phyloP scores from a whole-genome alignment of 257 asterid species.

The Gardenia jasminoides region DNA sequence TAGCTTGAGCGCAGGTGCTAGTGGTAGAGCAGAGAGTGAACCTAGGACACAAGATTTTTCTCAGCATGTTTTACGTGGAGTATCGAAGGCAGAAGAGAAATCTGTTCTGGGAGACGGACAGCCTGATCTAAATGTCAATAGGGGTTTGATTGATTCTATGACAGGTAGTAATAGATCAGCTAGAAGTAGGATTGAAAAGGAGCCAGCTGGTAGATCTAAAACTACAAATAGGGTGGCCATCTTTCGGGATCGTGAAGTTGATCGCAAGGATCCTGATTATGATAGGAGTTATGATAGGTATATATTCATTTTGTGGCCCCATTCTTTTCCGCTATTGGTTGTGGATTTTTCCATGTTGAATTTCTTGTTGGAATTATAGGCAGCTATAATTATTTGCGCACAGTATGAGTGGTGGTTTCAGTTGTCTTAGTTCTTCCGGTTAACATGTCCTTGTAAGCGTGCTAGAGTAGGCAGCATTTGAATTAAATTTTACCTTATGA shows the following conservation, averaged over 20 bases:
- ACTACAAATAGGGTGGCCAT: conserved; percentile 81
- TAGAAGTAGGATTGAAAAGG: conserved; percentile 77
- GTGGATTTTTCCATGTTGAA: neutral
- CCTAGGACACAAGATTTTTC: conserved; percentile 54
- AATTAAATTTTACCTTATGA: neutral
- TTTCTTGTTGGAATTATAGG: neutral
- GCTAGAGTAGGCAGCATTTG: neutral
- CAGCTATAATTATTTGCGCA: neutral
- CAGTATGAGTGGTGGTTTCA: too few species aligned
- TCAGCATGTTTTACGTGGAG: conserved; percentile 53
- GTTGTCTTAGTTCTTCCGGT: neutral
- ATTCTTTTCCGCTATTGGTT: neutral
- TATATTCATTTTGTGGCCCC: neutral
- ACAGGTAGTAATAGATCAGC: conserved; percentile 68
- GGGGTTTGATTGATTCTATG: conserved; percentile 64
- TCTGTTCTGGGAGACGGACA: conserved; percentile 34
- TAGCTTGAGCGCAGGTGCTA: conserved; percentile 53
- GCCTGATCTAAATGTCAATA: conserved; percentile 48
- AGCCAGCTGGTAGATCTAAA: conserved; percentile 62
- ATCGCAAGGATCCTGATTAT: conserved; percentile 95
- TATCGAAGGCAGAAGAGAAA: conserved; percentile 56
- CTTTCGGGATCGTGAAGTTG: conserved; percentile 90
- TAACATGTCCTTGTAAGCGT: neutral
- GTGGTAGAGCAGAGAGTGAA: conserved; percentile 59
- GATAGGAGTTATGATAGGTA: conserved; percentile 94